Evolutionary conservation across 2,329 filamentous ascomycete species (phyloP).

Genomic region (Colletotrichum karsti): DNA sequence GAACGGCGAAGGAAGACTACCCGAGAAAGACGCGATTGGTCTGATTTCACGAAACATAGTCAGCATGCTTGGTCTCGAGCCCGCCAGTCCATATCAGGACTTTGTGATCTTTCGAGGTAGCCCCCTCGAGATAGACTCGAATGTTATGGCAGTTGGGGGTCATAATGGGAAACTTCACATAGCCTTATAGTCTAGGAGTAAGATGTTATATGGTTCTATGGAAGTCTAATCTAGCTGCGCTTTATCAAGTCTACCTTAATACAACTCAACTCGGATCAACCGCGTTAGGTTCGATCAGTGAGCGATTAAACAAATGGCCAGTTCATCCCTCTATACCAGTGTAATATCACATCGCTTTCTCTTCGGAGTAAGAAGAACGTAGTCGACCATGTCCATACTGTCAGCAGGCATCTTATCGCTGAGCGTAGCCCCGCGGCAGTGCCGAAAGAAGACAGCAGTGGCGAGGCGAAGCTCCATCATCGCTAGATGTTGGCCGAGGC

Average conservation of each 20-base stretch:
- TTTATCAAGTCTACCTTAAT: too few relatives aligned
- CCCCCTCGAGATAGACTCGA: slow-evolving; percentile 67
- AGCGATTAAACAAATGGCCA: too few relatives aligned
- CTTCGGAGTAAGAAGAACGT: slow-evolving; percentile 42
- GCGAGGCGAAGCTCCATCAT: slow-evolving; percentile 63
- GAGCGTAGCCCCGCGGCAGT: slow-evolving; percentile 46
- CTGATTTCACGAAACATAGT: slow-evolving; percentile 66
- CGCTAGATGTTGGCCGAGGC: slow-evolving; percentile 67
- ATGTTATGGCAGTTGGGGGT: slow-evolving; percentile 61
- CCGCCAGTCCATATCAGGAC: slow-evolving; percentile 43
- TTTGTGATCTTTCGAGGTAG: slow-evolving; percentile 72
- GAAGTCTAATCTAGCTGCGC: too few relatives aligned
- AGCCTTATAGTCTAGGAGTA: not conserved
- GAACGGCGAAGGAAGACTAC: slow-evolving; percentile 64
- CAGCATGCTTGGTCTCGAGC: slow-evolving; percentile 59
- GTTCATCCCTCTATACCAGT: not conserved
- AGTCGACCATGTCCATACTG: slow-evolving; percentile 43
- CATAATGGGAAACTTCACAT: slow-evolving; percentile 39
- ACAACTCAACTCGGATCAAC: too few relatives aligned
- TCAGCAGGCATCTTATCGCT: slow-evolving; percentile 41
- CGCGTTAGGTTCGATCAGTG: too few relatives aligned
- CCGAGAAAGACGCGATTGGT: slow-evolving; percentile 62
- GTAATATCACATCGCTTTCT: slow-evolving; percentile 39
- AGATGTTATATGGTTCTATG: not conserved
- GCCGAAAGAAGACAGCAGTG: slow-evolving; percentile 58